Base-by-base conservation (phyloP, 805 yeast genomes). In the Trichomonascus vanleenenianus region DNA sequence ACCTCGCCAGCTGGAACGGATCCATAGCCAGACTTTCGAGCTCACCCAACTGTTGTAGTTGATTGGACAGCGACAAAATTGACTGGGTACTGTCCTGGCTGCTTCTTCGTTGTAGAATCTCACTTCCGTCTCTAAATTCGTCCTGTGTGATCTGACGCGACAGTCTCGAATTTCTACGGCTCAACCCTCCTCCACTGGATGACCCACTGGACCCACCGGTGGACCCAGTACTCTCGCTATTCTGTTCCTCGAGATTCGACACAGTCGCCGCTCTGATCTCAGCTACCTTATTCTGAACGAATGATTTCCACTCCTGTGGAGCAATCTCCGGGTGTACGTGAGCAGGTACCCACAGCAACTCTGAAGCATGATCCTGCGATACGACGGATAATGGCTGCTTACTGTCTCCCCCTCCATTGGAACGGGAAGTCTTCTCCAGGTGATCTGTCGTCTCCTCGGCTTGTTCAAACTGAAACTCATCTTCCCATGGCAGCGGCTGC, bases 301-400 rank as follows among this genome's bases (percentile, higher is more conserved):
- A 69, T 14, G 68, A 52, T 43, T 62, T 60, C 73, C 73, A 69
- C 56, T 85, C 86, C 56, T 85, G 94, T 2, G 97, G 97, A 20
- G 94, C 89, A n/a, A 91, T 75, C 56, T 85, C 91, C 1, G 97
- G 97, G 61, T 93, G 98, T 33, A 87, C 72, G 51, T 78, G 79
- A 1, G 97, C 98, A 0, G 97, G 97, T 1, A 93, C 97, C 98
- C 98, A 91, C 44, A 91, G 67, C 30, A 85, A 65, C 47, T 52
- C 48, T 19, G 58, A 53, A 4, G 58, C 50, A 8, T 52, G 52
- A 3, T 55, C 42, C 8, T 22, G 27, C 27, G 27, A 22, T 22
- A 22, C 27, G 7, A 22, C 27, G 7, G 27, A 22, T 22, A 22
- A 22, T 14, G 55, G 35, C 25, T 42, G 39, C 11, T 47, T 39